Evolutionary conservation across 768 basidiomycete genomes (phyloP), one percentile per base, ranked within the genome.

Genomic region (Harrya chromipes): DNA sequence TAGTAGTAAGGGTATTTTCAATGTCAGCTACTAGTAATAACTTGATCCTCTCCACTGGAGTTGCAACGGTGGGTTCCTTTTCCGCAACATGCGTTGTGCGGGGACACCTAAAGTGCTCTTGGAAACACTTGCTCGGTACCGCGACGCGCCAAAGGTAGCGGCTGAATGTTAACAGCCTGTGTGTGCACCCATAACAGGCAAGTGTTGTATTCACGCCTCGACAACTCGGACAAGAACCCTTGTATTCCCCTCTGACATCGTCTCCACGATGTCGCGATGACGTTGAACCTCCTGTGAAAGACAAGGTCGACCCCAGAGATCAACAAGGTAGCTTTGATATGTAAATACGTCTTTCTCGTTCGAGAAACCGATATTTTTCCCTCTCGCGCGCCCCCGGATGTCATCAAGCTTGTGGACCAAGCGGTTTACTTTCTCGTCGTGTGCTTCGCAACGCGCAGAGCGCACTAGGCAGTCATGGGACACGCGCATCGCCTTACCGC

Each of bases 381-480:
- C 29, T 33, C 52, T 44, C 62, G 47, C 36, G 40, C 43, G 24
- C 33, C 33, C 1, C 17, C 37, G 23, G 16, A 66, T 67, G 65
- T 34, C 65, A 17, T 64, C 56, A 1, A 56, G 54, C 45, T 29
- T 56, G 27, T 66, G 65, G 64, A 16, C 58, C 46, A 49, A 55
- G 21, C 47, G 43, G 21, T 49, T 70, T 40, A 26, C 50, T 33
- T 54, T 67, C 26, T 13, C 52, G 12, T 47, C 66, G 24, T 60
- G 61, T 45, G 17, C 17, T 17, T 41, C 53, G 20, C 44, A 54
- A 17, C 48, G 45, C 46, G 46, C 53, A 33, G 47, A 40, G 14
- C 52, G 46, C 38, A 23, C 54, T 27, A 55, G 55, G 1, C 46
- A 61, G n/a, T 53, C 64, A 10, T 66, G 67, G 66, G 50, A 62